These are phyloP conservation scores for Russula abietina DNA, from an alignment of 768 basidiomycete genomes.

Conservation along the genomic window DNA sequence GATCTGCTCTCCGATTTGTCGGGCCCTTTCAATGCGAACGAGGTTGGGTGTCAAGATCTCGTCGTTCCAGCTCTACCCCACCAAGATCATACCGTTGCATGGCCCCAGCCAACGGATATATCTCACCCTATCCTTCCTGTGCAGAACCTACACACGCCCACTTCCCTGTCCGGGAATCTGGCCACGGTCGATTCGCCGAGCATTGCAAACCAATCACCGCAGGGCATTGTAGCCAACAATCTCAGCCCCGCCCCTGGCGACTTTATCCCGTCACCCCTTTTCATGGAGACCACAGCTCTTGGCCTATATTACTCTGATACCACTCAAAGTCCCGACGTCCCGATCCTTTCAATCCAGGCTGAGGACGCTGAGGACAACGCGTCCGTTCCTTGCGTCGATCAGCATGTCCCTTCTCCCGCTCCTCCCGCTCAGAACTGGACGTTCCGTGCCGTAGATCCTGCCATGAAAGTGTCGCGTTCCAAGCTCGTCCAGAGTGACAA, in stretches of 20 bases:
- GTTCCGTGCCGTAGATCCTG: background rate
- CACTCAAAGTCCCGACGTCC: background rate
- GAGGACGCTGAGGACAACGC: background rate
- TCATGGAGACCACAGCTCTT: background rate
- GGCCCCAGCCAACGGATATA: background rate
- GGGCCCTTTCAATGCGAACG: background rate
- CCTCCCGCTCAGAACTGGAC: background rate
- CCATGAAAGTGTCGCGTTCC: background rate
- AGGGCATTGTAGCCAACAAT: background rate
- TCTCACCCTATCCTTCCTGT: background rate
- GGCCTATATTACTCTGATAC: slow-evolving; percentile 9
- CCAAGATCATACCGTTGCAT: background rate
- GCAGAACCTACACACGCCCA: background rate
- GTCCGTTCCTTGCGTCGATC: background rate
- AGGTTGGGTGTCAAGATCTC: background rate
- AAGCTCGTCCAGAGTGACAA: background rate
- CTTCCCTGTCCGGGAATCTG: background rate
- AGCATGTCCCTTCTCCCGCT: background rate
- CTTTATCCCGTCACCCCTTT: background rate
- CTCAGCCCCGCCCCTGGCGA: background rate
- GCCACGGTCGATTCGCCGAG: background rate
- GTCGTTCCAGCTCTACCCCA: background rate
- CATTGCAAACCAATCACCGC: background rate
- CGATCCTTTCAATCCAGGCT: background rate
- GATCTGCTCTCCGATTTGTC: background rate